A percentile compares a stretch with the other conserved stretches of the same genome.
These are phyloP conservation scores for Trichoderma arundinaceum DNA, from an alignment of 2,329 filamentous ascomycete genomes.

Conservation along the genomic window DNA sequence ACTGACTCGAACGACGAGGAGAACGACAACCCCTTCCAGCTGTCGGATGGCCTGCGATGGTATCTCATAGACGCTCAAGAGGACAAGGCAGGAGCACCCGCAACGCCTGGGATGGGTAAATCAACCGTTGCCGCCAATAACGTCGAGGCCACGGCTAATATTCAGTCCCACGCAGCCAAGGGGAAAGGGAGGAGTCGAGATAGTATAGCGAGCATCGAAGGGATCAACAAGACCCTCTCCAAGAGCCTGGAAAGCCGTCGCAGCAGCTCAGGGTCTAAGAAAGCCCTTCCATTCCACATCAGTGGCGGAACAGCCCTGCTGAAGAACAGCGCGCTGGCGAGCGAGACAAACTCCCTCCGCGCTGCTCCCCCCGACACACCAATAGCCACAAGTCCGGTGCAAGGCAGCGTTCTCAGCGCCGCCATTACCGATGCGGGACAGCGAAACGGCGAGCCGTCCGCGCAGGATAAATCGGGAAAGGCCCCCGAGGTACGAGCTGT, in stretches of 20 bases:
- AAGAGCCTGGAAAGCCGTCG: constrained; percentile 91
- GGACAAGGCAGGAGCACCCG: constrained; percentile 88
- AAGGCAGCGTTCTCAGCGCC: constrained; percentile 40
- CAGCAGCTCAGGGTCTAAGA: constrained; percentile 85
- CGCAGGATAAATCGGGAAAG: constrained; percentile 37
- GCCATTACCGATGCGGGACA: constrained; percentile 36
- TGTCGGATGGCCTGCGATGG: constrained; percentile 94
- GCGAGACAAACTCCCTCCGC: constrained; percentile 64
- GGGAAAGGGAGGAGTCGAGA: constrained; percentile 54
- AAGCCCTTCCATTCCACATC: constrained; percentile 65
- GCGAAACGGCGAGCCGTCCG: constrained; percentile 39
- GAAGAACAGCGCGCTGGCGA: constrained; percentile 60
- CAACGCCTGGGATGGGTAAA: constrained; percentile 90
- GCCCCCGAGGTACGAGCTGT: constrained; percentile 60
- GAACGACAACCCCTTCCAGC: constrained; percentile 95
- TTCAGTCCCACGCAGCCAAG: constrained; percentile 57
- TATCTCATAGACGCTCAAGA: constrained; percentile 93
- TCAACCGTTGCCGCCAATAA: constrained; percentile 88
- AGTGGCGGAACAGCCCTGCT: constrained; percentile 48
- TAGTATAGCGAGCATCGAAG: constrained; percentile 66
- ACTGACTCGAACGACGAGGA: constrained; percentile 68
- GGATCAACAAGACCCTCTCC: constrained; percentile 77
- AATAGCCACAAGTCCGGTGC: constrained; percentile 49
- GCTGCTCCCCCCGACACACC: constrained; percentile 54
- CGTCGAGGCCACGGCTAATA: constrained; percentile 82